phyloP scores from a whole-genome alignment of 2,329 filamentous ascomycete genomes.

The Meredithiella fracta region DNA sequence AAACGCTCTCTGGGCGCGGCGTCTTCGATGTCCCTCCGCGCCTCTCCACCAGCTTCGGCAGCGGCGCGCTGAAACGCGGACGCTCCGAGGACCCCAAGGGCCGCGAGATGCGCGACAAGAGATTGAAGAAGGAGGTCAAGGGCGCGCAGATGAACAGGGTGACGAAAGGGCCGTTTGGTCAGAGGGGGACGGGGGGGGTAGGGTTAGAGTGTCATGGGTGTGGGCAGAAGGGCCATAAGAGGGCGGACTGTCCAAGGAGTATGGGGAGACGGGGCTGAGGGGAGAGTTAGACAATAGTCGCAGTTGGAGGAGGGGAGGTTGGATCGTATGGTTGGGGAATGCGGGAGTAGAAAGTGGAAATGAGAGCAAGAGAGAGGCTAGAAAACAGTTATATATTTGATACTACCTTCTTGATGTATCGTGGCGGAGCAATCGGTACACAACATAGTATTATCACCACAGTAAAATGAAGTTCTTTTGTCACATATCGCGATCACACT shows the following conservation, averaged over 20 bases:
- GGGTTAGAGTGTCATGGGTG: conserved; percentile 42
- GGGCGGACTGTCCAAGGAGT: conserved; percentile 34
- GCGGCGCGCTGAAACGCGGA: conserved; percentile 1
- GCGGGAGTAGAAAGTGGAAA: no score
- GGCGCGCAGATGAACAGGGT: conserved; percentile 10
- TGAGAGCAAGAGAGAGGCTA: no score
- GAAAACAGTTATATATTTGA: neutral
- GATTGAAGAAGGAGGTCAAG: conserved; percentile 46
- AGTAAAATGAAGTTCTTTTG: no score
- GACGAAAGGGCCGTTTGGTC: conserved; percentile 4
- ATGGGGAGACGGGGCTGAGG: neutral
- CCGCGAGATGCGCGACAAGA: conserved; percentile 38
- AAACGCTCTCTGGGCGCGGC: conserved; percentile 11
- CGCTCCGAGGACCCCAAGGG: conserved; percentile 13
- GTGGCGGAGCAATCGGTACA: no score
- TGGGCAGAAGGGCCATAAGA: conserved; percentile 43
- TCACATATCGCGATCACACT: no score
- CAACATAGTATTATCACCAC: no score
- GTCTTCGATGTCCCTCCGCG: conserved; percentile 4
- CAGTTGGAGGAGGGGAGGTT: neutral
- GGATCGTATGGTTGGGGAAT: neutral
- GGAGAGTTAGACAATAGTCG: neutral
- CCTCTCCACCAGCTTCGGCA: conserved; percentile 5
- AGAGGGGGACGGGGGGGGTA: conserved; percentile 3
- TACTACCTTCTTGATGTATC: neutral